Percentiles rank a stretch among this genome's conserved stretches.
Evolutionary conservation across 139 green algal species (phyloP).

Genomic region (Chlorella sorokiniana): DNA sequence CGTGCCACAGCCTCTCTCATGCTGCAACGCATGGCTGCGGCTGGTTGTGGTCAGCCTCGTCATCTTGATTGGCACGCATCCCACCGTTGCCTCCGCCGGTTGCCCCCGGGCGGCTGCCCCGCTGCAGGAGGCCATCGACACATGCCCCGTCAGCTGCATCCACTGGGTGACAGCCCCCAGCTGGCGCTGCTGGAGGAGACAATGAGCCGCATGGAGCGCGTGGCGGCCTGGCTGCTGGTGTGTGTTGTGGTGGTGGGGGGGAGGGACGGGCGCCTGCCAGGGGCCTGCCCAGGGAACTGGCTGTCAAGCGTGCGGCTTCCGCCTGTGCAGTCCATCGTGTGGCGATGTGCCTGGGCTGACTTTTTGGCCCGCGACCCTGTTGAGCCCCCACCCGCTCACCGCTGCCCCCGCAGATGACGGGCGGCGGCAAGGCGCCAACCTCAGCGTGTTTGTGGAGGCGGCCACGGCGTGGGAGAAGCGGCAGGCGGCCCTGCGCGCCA

Average conservation of each 20-base stretch:
- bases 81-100: too few species aligned
- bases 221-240: constrained; percentile 38
- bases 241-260: neutral
- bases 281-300: too few species aligned
- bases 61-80: too few species aligned
- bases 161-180: constrained; percentile 77
- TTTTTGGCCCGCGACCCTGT: neutral
- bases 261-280: too few species aligned
- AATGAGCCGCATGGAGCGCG: constrained; percentile 54
- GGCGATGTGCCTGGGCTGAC: too few species aligned
- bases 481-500: constrained; percentile 18
- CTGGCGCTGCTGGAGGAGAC: constrained; percentile 59
- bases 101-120: neutral
- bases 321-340: too few species aligned
- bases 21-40: too few species aligned
- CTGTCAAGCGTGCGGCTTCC: too few species aligned
- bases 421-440: constrained; percentile 44
- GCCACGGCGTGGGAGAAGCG: constrained; percentile 53
- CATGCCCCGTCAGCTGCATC: constrained; percentile 88
- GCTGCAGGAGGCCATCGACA: constrained; percentile 63
- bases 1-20: too few species aligned
- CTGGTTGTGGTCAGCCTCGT: too few species aligned
- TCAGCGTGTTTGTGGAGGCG: constrained; percentile 50
- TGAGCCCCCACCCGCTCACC: neutral
- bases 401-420: constrained; percentile 17